Evolutionary conservation across 306 rosid species (phyloP).

Genomic region (Myrica gale): DNA sequence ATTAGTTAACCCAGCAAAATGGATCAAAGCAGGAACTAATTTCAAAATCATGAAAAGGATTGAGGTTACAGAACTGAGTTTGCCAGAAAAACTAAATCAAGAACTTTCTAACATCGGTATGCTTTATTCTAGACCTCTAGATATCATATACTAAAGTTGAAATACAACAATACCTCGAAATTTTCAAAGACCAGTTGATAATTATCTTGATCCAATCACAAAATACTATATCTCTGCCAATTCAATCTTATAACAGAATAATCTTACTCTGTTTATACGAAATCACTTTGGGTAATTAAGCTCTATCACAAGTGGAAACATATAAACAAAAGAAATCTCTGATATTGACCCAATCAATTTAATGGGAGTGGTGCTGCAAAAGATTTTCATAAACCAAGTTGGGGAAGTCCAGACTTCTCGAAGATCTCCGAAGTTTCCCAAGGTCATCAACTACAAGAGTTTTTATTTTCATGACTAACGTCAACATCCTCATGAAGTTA

Average conservation of each 20-base stretch:
- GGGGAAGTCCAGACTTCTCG: constrained; percentile 4
- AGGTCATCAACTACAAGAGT: background rate
- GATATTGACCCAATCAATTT: too few species aligned
- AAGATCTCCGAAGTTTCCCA: background rate
- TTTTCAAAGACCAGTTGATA: background rate
- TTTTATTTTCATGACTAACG: background rate
- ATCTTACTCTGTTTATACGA: background rate
- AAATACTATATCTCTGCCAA: background rate
- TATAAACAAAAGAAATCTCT: background rate
- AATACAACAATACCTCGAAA: background rate
- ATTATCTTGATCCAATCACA: background rate
- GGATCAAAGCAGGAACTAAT: background rate
- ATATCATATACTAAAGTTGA: background rate
- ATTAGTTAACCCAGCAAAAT: background rate
- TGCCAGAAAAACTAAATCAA: background rate
- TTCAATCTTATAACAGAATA: background rate
- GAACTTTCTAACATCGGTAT: background rate
- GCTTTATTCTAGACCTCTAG: background rate
- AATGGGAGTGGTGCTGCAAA: too few species aligned
- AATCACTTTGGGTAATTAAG: background rate
- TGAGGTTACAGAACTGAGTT: background rate
- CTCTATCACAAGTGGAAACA: background rate
- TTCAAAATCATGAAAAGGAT: background rate
- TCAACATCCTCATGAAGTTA: constrained; percentile 1
- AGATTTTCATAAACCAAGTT: background rate